Base-by-base conservation (phyloP, 352 stramenopile genomes). In the Phytophthora pini region DNA sequence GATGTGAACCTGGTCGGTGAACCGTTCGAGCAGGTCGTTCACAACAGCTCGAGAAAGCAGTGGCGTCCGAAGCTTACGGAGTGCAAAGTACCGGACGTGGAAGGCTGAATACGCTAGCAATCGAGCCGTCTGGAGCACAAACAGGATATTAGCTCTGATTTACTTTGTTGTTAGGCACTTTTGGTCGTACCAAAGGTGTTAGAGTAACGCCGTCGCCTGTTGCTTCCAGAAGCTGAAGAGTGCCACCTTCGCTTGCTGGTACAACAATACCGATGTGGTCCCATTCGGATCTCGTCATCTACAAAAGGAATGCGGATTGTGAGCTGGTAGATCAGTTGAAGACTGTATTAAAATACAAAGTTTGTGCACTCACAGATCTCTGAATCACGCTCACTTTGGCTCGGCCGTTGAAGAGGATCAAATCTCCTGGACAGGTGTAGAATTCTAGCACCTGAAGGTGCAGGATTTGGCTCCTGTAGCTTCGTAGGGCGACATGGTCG, bases 221-320 rank as follows among this genome's bases (percentile, higher is more conserved):
- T 13, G 80, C 82, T 34, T 91, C 82, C 0, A 91, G 61, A 4
- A 91, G 66, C 32, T 83, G 56, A n/a, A 85, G 72, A 2, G 11
- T 22, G 0, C 54, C 46, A 0, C 53, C 55, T 15, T 58, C 61
- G 22, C 57, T 17, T 9, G 65, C 54, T 26, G 66, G 72, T 17
- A 89, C 74, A 31, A 91, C 75, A 4, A 91, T 45, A 0, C 65
- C 82, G 8, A 89, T 73, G 46, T 91, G 82, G 34, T 91, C 82
- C 82, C 82, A 91, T 67, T 91, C 76, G 0, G 82, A 80, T 13
- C 78, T 68, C 6, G 82, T 90, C 51, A 86, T 58, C 77, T 86
- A 44, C 7, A 39, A 5, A 8, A 46, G 12, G 7, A 46, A 46
- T 17, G 20, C 2, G 38, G n/a, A 31, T 11, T n/a, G 11, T 36